Conservation (phyloP, 495 filamentous ascomycete genomes). For the Hypoxylon cercidicola region DNA sequence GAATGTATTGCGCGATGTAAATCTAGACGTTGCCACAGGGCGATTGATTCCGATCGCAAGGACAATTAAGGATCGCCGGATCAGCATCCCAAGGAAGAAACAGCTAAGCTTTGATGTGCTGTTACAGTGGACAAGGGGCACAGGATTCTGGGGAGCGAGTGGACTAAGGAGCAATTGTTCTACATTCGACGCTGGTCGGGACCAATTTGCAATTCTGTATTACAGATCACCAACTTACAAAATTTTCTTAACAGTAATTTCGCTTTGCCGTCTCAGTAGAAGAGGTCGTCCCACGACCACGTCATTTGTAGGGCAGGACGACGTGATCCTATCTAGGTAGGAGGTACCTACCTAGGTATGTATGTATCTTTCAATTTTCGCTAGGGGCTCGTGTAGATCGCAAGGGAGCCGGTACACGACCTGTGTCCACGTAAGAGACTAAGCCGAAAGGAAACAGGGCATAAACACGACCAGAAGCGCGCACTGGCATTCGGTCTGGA, state of each 20-base stretch:
- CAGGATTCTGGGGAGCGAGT: conserved; percentile 7
- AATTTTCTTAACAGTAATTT: conserved; percentile 31
- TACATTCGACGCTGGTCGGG: conserved; percentile 1
- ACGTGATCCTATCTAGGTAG: neutral
- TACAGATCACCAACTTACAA: conserved; percentile 5
- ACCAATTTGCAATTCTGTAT: conserved; percentile 10
- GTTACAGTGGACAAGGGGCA: conserved; percentile 28
- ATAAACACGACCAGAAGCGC: conserved; percentile 24
- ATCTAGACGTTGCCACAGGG: neutral
- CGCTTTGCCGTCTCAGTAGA: conserved; percentile 17
- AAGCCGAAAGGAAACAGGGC: conserved; percentile 29
- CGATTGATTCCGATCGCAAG: conserved; percentile 1
- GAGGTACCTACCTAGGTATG: no score
- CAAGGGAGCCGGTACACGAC: conserved; percentile 21
- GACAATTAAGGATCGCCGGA: conserved; percentile 30
- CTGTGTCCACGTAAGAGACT: conserved; percentile 39
- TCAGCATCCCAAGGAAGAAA: conserved; percentile 12
- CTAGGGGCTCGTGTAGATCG: conserved; percentile 30
- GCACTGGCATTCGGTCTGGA: conserved; percentile 18
- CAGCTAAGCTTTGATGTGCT: conserved; percentile 38
- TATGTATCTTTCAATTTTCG: conserved; percentile 8
- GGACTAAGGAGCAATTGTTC: conserved; percentile 7
- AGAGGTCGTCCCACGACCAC: conserved; percentile 26
- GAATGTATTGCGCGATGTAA: neutral
- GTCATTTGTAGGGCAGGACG: conserved; percentile 30